Conservation (phyloP, 768 basidiomycete species). For the Lactarius psammicola region DNA sequence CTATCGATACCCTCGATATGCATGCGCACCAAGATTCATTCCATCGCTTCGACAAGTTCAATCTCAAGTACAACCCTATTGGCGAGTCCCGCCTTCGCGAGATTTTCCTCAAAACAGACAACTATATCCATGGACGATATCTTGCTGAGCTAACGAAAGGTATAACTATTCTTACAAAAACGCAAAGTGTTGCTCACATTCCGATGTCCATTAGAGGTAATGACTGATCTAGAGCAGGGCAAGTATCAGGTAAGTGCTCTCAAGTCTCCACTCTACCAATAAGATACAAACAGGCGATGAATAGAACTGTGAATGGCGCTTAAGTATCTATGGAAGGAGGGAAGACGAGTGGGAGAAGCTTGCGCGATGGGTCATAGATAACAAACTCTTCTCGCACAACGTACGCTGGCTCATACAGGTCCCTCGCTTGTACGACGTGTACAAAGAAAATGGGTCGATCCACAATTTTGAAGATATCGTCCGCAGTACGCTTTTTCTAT, state of each 20-base stretch:
- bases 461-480: slow-evolving; percentile 90
- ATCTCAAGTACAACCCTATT: slow-evolving; percentile 95
- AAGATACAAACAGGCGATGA: background rate
- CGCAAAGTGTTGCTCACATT: background rate
- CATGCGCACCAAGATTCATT: slow-evolving; percentile 98
- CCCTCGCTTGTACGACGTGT: slow-evolving; percentile 92
- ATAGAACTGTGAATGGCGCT: slow-evolving; percentile 94
- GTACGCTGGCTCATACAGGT: slow-evolving; percentile 97
- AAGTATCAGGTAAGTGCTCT: slow-evolving; percentile 80
- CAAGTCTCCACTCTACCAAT: background rate
- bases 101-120: slow-evolving; percentile 98
- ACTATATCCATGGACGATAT: slow-evolving; percentile 88
- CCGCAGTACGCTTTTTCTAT: slow-evolving; percentile 55
- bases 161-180: slow-evolving; percentile 34
- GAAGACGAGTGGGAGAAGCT: slow-evolving; percentile 95
- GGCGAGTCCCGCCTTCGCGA: slow-evolving; percentile 93
- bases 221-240: slow-evolving; percentile 96
- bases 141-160: slow-evolving; percentile 93
- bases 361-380: slow-evolving; percentile 92
- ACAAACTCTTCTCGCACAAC: slow-evolving; percentile 94
- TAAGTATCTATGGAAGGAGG: slow-evolving; percentile 90
- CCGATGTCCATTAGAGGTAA: slow-evolving; percentile 65
- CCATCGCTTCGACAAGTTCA: slow-evolving; percentile 98
- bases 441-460: slow-evolving; percentile 83
- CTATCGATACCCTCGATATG: slow-evolving; percentile 99